Conservation (phyloP, 2,329 filamentous ascomycete species). For the Colletotrichum australisinense region DNA sequence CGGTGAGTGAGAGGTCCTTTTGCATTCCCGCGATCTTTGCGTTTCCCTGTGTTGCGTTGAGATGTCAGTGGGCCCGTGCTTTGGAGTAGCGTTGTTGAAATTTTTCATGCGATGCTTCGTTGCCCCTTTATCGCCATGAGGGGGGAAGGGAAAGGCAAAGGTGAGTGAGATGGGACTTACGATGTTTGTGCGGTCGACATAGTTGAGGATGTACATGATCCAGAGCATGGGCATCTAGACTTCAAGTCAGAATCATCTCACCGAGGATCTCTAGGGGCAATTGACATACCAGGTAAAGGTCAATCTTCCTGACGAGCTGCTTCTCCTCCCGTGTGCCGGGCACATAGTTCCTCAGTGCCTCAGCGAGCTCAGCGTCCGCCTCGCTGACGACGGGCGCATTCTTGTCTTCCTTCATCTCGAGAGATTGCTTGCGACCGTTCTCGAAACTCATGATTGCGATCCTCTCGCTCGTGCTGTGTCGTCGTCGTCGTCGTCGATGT, state of each 20-base stretch:
- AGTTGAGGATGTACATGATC: slow-evolving; percentile 43
- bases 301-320: slow-evolving; percentile 37
- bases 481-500: neutral
- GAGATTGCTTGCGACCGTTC: slow-evolving; percentile 26
- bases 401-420: slow-evolving; percentile 37
- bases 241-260: neutral
- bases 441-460: slow-evolving; percentile 11
- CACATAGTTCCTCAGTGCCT: slow-evolving; percentile 42
- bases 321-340: slow-evolving; percentile 40
- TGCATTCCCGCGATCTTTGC: slow-evolving; percentile 63
- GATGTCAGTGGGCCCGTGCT: neutral
- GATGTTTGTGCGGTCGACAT: slow-evolving; percentile 45
- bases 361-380: slow-evolving; percentile 39
- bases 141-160: neutral
- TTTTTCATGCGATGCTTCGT: neutral
- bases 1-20: slow-evolving; percentile 56
- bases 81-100: neutral
- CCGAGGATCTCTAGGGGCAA: neutral
- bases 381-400: slow-evolving; percentile 11
- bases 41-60: slow-evolving; percentile 49
- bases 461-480: neutral
- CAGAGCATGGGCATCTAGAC: slow-evolving; percentile 12
- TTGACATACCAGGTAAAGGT: slow-evolving; percentile 22
- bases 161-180: slow-evolving; percentile 29
- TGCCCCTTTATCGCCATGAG: neutral